Evolutionary conservation across 2,329 filamentous ascomycete species (phyloP).

Genomic region (Fusarium sp.): DNA sequence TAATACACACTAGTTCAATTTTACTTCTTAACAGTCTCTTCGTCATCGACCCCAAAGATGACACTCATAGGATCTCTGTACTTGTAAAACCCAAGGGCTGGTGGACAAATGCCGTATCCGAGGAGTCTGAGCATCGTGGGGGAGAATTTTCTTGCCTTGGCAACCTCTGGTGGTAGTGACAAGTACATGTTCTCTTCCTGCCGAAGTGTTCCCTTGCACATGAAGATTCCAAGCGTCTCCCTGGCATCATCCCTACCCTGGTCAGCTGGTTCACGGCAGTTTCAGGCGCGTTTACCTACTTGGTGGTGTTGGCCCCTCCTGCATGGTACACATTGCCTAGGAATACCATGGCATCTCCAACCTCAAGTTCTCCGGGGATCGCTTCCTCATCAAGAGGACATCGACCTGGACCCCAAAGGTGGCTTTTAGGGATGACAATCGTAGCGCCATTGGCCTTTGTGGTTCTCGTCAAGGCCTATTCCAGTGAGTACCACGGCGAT

Average conservation of each 20-base stretch:
- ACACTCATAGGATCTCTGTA: conserved; percentile 57
- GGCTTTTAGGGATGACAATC: conserved; percentile 56
- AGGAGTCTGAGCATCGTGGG: conserved; percentile 52
- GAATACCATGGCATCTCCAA: conserved; percentile 57
- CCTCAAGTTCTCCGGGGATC: conserved; percentile 55
- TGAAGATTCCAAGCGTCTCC: conserved; percentile 54
- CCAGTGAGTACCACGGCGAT: conserved; percentile 25
- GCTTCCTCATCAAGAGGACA: conserved; percentile 56
- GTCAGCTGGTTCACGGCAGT: background rate
- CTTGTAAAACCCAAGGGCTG: conserved; percentile 54
- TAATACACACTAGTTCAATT: background rate
- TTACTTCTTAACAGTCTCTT: conserved; percentile 50
- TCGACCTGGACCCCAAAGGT: conserved; percentile 57
- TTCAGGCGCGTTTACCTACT: conserved; percentile 7
- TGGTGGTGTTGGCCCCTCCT: conserved; percentile 55
- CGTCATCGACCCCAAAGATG: conserved; percentile 55
- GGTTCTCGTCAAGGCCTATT: conserved; percentile 56
- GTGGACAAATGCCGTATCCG: conserved; percentile 53
- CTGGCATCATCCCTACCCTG: conserved; percentile 46
- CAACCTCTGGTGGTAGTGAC: conserved; percentile 49
- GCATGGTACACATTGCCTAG: conserved; percentile 58
- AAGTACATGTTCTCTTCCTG: conserved; percentile 56
- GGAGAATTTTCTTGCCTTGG: conserved; percentile 47
- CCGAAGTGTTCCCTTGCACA: conserved; percentile 53
- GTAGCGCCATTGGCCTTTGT: conserved; percentile 59